phyloP scores from a whole-genome alignment of 306 rosid species.

The Prunus salicina region DNA sequence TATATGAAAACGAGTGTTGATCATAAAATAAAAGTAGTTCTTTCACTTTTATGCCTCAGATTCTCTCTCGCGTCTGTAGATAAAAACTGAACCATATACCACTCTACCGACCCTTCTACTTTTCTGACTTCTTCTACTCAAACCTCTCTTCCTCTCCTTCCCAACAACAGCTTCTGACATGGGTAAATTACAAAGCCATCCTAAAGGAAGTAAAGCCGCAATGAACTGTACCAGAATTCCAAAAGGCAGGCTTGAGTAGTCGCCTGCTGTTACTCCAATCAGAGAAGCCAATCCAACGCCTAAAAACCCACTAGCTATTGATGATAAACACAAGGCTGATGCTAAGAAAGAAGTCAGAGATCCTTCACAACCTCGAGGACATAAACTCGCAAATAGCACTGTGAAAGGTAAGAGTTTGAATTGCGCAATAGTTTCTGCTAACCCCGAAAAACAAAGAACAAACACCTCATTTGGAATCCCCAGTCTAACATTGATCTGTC shows the following conservation, averaged over 20 bases:
- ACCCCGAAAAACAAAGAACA: slow-evolving; percentile 69
- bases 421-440: slow-evolving; percentile 74
- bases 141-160: slow-evolving; percentile 44
- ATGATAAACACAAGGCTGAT: slow-evolving; percentile 64
- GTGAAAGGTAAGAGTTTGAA: slow-evolving; percentile 83
- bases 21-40: background rate
- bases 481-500: slow-evolving; percentile 54
- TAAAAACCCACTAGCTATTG: slow-evolving; percentile 62
- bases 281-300: slow-evolving; percentile 77
- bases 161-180: slow-evolving; percentile 30
- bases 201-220: slow-evolving; percentile 64
- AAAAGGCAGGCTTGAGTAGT: slow-evolving; percentile 60
- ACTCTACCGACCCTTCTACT: slow-evolving; percentile 76
- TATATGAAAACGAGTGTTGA: background rate
- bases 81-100: slow-evolving; percentile 36
- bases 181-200: slow-evolving; percentile 54
- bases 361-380: slow-evolving; percentile 90
- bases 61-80: slow-evolving; percentile 65
- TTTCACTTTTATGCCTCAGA: slow-evolving; percentile 46
- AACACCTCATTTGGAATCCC: slow-evolving; percentile 70
- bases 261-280: slow-evolving; percentile 56
- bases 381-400: slow-evolving; percentile 55
- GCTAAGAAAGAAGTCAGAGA: slow-evolving; percentile 86
- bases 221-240: slow-evolving; percentile 66
- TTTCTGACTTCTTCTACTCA: slow-evolving; percentile 59